phyloP scores from a whole-genome alignment of 257 asterid genomes.

The Haberlea rhodopensis region DNA sequence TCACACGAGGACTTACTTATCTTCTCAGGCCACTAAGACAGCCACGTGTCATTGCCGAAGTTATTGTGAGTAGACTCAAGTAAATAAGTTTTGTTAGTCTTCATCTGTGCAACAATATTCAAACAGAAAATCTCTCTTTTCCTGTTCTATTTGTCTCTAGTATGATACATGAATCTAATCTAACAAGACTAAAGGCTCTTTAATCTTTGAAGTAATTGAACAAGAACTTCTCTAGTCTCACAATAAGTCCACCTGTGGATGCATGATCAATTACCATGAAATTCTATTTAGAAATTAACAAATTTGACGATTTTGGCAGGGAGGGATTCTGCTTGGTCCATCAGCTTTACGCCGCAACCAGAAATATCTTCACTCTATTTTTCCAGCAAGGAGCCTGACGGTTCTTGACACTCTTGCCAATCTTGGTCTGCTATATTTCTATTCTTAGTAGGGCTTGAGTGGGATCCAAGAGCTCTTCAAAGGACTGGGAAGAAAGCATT shows the following conservation, averaged over 20 bases:
- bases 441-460: conserved; percentile 60
- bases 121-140: neutral
- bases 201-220: neutral
- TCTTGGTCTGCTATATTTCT: conserved; percentile 58
- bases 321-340: conserved; percentile 65
- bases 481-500: conserved; percentile 62
- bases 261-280: neutral
- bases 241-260: neutral
- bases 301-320: conserved; percentile 33
- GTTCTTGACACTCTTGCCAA: conserved; percentile 63
- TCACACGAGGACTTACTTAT: conserved; percentile 65
- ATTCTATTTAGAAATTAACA: neutral
- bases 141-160: neutral
- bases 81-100: neutral
- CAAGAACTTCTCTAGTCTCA: neutral
- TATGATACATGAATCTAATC: neutral
- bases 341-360: conserved; percentile 61
- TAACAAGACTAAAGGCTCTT: neutral
- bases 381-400: conserved; percentile 53
- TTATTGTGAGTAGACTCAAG: conserved; percentile 51
- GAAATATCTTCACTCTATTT: conserved; percentile 44
- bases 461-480: conserved; percentile 50
- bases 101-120: neutral
- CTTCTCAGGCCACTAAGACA: conserved; percentile 71
- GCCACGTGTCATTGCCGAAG: conserved; percentile 88